Evolutionary conservation across 1,284 basidiomycete genomes (phyloP).

Genomic region (Pseudomicrostroma phylloplanum): DNA sequence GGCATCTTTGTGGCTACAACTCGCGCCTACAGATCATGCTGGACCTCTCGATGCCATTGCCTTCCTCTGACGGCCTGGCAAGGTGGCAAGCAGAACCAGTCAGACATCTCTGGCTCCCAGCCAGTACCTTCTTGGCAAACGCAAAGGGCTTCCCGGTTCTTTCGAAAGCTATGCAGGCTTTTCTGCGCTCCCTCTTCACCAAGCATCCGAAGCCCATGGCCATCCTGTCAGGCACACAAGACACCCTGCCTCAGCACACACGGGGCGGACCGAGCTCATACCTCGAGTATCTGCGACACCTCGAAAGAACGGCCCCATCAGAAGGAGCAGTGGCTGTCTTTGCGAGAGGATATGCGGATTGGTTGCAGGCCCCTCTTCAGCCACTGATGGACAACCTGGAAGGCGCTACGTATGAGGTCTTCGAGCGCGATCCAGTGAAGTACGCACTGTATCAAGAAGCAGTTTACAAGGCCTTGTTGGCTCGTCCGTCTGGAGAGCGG

Average conservation of each 20-base stretch:
- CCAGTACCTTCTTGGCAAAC: conserved; percentile 87
- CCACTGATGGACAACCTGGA: conserved; percentile 95
- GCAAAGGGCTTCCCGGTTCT: conserved; percentile 94
- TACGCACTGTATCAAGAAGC: conserved; percentile 88
- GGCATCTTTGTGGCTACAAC: conserved; percentile 80
- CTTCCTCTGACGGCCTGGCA: conserved; percentile 58
- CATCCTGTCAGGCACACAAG: conserved; percentile 31
- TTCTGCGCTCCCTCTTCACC: conserved; percentile 31
- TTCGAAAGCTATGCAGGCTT: conserved; percentile 60
- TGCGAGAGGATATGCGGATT: conserved; percentile 88
- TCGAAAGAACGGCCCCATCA: conserved; percentile 43
- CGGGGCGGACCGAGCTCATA: conserved; percentile 81
- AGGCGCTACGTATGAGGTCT: conserved; percentile 90
- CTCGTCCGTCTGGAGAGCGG: conserved; percentile 63
- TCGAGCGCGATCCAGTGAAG: conserved; percentile 95
- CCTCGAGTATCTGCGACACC: conserved; percentile 63
- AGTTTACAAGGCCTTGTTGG: conserved; percentile 58
- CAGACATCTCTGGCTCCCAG: conserved; percentile 77
- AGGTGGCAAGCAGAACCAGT: conserved; percentile 91
- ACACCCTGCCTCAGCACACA: conserved; percentile 47
- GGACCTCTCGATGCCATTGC: conserved; percentile 76
- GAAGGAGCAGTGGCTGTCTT: conserved; percentile 61
- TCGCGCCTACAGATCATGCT: conserved; percentile 69
- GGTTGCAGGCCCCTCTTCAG: conserved; percentile 85
- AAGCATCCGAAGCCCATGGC: conserved; percentile 24